These are phyloP conservation scores for Hemileccinum rubropunctum DNA, from an alignment of 768 basidiomycete species.

Conservation along the genomic window DNA sequence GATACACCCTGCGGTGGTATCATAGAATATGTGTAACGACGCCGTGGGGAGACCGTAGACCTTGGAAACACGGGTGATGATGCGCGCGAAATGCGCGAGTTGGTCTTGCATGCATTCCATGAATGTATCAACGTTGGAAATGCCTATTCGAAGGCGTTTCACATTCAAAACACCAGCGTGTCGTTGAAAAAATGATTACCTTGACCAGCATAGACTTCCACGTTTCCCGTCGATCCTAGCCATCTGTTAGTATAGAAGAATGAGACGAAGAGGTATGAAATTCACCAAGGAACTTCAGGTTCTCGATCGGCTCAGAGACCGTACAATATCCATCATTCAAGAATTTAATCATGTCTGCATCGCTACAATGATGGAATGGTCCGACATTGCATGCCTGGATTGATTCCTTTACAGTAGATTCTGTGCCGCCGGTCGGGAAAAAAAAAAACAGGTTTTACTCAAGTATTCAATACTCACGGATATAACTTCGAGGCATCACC, in stretches of 20 bases:
- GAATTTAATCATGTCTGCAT: slow-evolving; percentile 63
- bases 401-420: neutral
- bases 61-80: slow-evolving; percentile 60
- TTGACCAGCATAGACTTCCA: slow-evolving; percentile 58
- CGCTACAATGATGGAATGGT: slow-evolving; percentile 48
- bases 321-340: slow-evolving; percentile 76
- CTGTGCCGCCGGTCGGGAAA: neutral
- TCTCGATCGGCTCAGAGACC: slow-evolving; percentile 52
- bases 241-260: neutral
- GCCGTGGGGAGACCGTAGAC: slow-evolving; percentile 69
- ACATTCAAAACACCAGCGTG: neutral
- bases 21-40: slow-evolving; percentile 82
- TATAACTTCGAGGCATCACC: slow-evolving; percentile 37
- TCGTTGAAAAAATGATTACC: slow-evolving; percentile 35
- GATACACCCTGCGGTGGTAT: slow-evolving; percentile 70
- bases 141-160: slow-evolving; percentile 39
- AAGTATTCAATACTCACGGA: slow-evolving; percentile 28
- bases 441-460: neutral
- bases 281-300: slow-evolving; percentile 7
- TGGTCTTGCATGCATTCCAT: slow-evolving; percentile 48
- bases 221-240: slow-evolving; percentile 50
- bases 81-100: slow-evolving; percentile 63
- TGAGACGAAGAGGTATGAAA: neutral
- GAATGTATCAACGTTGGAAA: slow-evolving; percentile 45
- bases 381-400: slow-evolving; percentile 38